phyloP scores from a whole-genome alignment of 192 early-diverging fungal species.

The Mortierella alpina region DNA sequence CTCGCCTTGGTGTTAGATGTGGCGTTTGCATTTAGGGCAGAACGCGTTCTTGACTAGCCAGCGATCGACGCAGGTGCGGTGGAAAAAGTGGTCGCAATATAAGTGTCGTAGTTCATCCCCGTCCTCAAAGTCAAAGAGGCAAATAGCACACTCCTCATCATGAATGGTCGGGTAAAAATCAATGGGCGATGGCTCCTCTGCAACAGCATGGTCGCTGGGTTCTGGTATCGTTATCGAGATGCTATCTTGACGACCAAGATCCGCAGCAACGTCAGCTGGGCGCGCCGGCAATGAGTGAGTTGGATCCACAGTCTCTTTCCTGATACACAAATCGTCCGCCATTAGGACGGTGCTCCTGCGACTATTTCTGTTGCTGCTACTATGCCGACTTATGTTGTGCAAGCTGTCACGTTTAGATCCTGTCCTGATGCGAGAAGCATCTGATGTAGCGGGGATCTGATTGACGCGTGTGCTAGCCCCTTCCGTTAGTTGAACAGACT shows the following conservation, averaged over 20 bases:
- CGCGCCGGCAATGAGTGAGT: no score
- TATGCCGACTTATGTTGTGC: no score
- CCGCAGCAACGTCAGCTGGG: no score
- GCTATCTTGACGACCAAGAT: no score
- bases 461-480: background rate
- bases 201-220: background rate
- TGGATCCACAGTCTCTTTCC: no score
- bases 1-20: slow-evolving; percentile 6
- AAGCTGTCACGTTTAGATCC: background rate
- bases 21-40: slow-evolving; percentile 77
- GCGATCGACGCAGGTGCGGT: slow-evolving; percentile 82
- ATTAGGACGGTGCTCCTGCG: background rate
- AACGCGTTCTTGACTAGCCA: slow-evolving; percentile 79
- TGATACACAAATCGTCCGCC: no score
- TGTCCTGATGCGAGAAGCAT: background rate
- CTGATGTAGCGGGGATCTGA: background rate
- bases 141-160: slow-evolving; percentile 85
- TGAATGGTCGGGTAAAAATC: background rate
- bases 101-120: slow-evolving; percentile 77
- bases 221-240: background rate
- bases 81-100: slow-evolving; percentile 84
- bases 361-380: background rate
- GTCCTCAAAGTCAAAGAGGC: slow-evolving; percentile 77
- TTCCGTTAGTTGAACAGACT: background rate
- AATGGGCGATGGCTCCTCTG: no score